Evolutionary conservation across 2,329 filamentous ascomycete genomes (phyloP), one percentile per base, ranked within the genome.

Genomic region (Gyromitra esculenta): DNA sequence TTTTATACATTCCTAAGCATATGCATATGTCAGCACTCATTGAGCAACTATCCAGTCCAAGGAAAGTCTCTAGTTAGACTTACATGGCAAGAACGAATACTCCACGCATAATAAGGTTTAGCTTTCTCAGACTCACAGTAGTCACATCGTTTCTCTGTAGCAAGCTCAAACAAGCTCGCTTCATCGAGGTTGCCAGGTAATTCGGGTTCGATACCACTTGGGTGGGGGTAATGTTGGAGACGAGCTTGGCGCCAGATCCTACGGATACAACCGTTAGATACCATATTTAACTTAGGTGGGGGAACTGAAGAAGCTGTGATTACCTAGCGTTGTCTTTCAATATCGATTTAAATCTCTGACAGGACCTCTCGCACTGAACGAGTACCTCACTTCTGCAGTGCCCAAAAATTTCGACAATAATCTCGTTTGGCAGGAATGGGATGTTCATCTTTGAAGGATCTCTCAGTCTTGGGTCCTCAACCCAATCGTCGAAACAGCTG

Each of bases 161-260:
- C 69, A 57, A 72, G 60, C 50, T 65, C 59, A 31, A 65, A 72
- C 9, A 72, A 25, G 39, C 60, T 72, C 11, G 60, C 39, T 21
- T 72, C 69, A 59, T 72, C 60, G 5, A 72, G 69, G 37, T 59
- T 41, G 8, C 35, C 57, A 65, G 69, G 50, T 5, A 72, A 31
- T 13, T 72, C 48, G 18, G 37, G 4, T 21, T 57, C 59, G 25
- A 65, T n/a, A 37, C 50, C 50, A 21, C 25, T 31, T 31, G 39
- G 15, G 8, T 62, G 13, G 7, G 67, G 67, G 52, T 72, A 72
- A n/a, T 72, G 59, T 5, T 18, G 39, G 11, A 39, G 50, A 43
- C 60, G 69, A 57, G 60, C 69, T 65, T 56, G 59, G 25, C 69
- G 59, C 69, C 69, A 72, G 39, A 72, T 72, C n/a, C 69, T 72